These are phyloP conservation scores for Cryptococcus wingfieldii DNA, from an alignment of 1,284 basidiomycete species.

Conservation along the genomic window DNA sequence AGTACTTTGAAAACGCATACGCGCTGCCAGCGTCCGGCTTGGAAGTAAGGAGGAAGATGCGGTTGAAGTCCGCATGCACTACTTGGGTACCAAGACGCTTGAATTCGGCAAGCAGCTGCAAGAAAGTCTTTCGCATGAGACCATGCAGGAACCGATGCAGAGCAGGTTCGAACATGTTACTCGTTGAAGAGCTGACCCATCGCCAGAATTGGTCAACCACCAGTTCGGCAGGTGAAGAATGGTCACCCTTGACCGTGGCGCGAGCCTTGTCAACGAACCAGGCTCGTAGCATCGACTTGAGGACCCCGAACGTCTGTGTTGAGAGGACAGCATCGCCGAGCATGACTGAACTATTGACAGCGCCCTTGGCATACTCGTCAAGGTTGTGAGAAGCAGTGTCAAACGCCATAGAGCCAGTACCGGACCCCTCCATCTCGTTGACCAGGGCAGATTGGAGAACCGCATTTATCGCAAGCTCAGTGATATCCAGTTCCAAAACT, in stretches of 20 bases:
- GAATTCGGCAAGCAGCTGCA: conserved; percentile 95
- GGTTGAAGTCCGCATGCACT: conserved; percentile 91
- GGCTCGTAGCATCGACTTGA: conserved; percentile 82
- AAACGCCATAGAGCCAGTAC: conserved; percentile 83
- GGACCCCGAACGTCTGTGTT: conserved; percentile 75
- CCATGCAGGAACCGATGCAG: conserved; percentile 91
- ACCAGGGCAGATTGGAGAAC: conserved; percentile 91
- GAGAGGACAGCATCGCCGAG: conserved; percentile 93
- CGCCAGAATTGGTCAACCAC: conserved; percentile 90
- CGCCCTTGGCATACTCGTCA: conserved; percentile 79
- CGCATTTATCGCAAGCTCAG: conserved; percentile 90
- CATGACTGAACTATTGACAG: conserved; percentile 66
- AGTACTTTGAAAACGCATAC: conserved; percentile 90
- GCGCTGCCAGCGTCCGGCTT: conserved; percentile 92
- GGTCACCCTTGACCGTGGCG: conserved; percentile 50
- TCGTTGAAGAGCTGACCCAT: conserved; percentile 82
- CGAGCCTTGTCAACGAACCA: conserved; percentile 85
- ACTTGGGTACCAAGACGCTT: conserved; percentile 90
- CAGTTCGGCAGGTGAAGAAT: conserved; percentile 51
- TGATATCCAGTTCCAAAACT: conserved; percentile 81
- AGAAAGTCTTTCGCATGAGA: conserved; percentile 96
- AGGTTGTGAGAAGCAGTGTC: conserved; percentile 87
- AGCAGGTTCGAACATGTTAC: conserved; percentile 88
- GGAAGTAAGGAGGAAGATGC: conserved; percentile 83
- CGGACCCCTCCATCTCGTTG: conserved; percentile 92